Conservation (phyloP, 371 early-diverging fungal species). For the Mortierella sp. region DNA sequence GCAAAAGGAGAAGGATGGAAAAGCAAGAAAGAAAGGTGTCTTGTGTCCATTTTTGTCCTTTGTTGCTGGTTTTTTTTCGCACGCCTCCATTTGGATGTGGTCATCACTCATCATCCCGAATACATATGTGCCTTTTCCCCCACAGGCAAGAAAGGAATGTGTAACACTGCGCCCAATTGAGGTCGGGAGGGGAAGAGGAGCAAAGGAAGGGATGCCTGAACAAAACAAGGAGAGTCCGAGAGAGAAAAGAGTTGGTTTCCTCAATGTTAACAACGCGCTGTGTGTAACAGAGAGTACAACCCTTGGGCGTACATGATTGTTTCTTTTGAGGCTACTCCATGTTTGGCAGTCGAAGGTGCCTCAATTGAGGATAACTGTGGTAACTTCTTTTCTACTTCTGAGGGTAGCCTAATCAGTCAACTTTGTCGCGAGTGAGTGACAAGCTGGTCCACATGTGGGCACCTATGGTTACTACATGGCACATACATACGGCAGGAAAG, state of each 20-base stretch:
- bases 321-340: background rate
- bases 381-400: no score
- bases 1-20: background rate
- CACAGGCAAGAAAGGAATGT: background rate
- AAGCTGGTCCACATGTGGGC: background rate
- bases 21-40: background rate
- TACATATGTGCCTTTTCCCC: background rate
- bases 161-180: background rate
- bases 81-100: constrained; percentile 13
- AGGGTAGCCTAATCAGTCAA: background rate
- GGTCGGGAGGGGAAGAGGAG: background rate
- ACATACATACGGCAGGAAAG: background rate
- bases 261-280: background rate
- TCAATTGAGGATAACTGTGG: no score
- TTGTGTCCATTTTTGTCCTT: background rate
- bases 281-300: background rate
- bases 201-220: background rate
- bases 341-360: no score
- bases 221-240: background rate
- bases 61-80: constrained; percentile 19
- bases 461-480: background rate
- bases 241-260: background rate
- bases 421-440: background rate
- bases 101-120: background rate
- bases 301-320: background rate